phyloP scores from a whole-genome alignment of 129 eudicot species.

The Saussurea involucrata region DNA sequence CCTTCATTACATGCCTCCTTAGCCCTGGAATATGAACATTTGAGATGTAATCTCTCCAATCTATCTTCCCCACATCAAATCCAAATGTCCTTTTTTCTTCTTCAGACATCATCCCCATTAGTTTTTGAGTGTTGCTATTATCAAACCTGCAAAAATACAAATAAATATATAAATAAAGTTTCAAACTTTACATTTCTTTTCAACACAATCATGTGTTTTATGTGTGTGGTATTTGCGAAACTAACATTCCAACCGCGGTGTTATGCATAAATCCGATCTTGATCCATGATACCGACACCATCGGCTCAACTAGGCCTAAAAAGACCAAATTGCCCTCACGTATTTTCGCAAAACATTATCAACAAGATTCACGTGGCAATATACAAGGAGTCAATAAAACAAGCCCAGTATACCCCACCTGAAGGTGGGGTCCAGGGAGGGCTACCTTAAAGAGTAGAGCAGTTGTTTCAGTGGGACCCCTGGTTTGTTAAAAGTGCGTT shows the following conservation, averaged over 20 bases:
- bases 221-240: background rate
- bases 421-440: background rate
- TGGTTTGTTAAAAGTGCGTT: background rate
- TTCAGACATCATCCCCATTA: constrained; percentile 81
- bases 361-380: background rate
- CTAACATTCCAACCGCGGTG: background rate
- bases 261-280: background rate
- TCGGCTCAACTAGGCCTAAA: background rate
- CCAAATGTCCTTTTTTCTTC: constrained; percentile 75
- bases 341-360: background rate
- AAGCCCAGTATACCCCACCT: background rate
- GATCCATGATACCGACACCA: background rate
- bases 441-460: background rate
- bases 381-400: background rate
- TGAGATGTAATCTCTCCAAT: constrained; percentile 91
- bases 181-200: background rate
- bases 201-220: background rate
- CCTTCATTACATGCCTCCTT: constrained; percentile 98
- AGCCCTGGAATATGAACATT: constrained; percentile 92
- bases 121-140: constrained; percentile 67
- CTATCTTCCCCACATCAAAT: constrained; percentile 83
- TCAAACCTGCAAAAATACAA: constrained; percentile 55
- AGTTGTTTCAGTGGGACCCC: background rate
- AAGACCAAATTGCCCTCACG: background rate
- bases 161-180: background rate